Percentiles rank a stretch among this genome's conserved stretches.
Evolutionary conservation across 345 rosid species (phyloP).

Genomic region (Turritis glabra): DNA sequence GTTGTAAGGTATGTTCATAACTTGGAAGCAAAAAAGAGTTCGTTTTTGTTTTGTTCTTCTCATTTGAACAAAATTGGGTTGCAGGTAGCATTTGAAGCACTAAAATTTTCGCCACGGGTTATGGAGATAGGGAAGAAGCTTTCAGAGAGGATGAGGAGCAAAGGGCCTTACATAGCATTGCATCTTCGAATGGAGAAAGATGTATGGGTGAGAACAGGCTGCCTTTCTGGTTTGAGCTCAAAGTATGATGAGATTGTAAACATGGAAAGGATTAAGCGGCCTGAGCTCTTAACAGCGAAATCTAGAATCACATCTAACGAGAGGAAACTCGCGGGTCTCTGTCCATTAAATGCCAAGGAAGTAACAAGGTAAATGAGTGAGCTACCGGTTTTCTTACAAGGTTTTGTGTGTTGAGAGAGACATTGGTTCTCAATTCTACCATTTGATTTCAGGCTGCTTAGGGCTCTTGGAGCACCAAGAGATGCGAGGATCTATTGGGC

Average conservation of each 20-base stretch:
- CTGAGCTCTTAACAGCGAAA: slow-evolving; percentile 86
- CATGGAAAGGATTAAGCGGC: slow-evolving; percentile 71
- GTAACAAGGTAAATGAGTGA: slow-evolving; percentile 62
- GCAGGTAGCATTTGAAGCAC: slow-evolving; percentile 87
- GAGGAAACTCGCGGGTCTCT: slow-evolving; percentile 83
- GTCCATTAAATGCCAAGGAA: slow-evolving; percentile 88
- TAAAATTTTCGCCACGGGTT: slow-evolving; percentile 67
- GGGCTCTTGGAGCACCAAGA: slow-evolving; percentile 84
- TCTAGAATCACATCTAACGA: slow-evolving; percentile 81
- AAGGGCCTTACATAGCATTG: slow-evolving; percentile 89
- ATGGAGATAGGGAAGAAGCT: slow-evolving; percentile 77
- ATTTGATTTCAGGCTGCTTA: slow-evolving; percentile 65
- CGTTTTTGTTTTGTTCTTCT: no score
- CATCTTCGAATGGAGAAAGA: slow-evolving; percentile 92
- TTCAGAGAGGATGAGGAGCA: slow-evolving; percentile 75
- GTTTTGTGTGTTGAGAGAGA: not conserved
- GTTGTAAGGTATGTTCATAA: slow-evolving; percentile 79
- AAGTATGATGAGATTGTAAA: slow-evolving; percentile 71
- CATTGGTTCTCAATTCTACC: not conserved
- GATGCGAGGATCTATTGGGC: slow-evolving; percentile 86
- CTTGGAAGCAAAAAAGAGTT: not conserved
- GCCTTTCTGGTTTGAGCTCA: slow-evolving; percentile 79
- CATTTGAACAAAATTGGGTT: slow-evolving; percentile 2
- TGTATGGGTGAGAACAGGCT: slow-evolving; percentile 96
- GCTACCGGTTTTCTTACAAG: not conserved